Evolutionary conservation across 2,329 filamentous ascomycete species (phyloP), one percentile per base, ranked within the genome.

Genomic region (Fusarium oligoseptatum): DNA sequence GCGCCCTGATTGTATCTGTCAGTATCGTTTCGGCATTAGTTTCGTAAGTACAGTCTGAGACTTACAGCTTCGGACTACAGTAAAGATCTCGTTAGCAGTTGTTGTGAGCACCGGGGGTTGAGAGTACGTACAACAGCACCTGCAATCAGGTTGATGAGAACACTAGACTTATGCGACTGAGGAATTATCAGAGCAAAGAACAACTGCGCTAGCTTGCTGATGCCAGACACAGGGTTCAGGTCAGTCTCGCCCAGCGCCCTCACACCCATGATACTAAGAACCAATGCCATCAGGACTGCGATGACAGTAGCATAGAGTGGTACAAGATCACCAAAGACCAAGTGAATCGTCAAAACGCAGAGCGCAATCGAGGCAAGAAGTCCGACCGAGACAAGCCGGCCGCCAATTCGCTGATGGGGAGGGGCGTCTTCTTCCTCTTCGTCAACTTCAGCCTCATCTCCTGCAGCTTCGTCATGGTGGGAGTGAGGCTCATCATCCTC

Each of bases 111-210:
- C 12, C 9, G 14, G 4, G 29, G 10, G 15, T 60, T 32, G 64
- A 24, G 11, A 50, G 27, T 39, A 82, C 84, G 58, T 80, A 87
- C 85, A 34, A 99, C 92, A 0, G 97, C 97, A 10, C 97, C 97
- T 1, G 96, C 97, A 8, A 99, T 91, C 2, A 99, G 89, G 80
- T 99, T 99, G 80, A 98, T 97, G 66, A 98, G 88, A n/a, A 99
- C 92, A 14, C 95, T 94, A 45, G 95, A 95, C 77, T 93, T 93
- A 78, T 94, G 91, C 0, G 91, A 91, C 64, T 93, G 87, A 0
- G 97, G 95, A 3, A 97, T 95, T 43, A 97, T 94, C 60, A 98
- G 85, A 3, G 97, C 97, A 82, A 99, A 98, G 80, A 98, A 93
- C 3, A 99, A 90, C 83, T 99, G 97, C 0, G 97, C 97, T 4